phyloP scores from a whole-genome alignment of 1,284 basidiomycete genomes.

The Moesziomyces antarcticus region DNA sequence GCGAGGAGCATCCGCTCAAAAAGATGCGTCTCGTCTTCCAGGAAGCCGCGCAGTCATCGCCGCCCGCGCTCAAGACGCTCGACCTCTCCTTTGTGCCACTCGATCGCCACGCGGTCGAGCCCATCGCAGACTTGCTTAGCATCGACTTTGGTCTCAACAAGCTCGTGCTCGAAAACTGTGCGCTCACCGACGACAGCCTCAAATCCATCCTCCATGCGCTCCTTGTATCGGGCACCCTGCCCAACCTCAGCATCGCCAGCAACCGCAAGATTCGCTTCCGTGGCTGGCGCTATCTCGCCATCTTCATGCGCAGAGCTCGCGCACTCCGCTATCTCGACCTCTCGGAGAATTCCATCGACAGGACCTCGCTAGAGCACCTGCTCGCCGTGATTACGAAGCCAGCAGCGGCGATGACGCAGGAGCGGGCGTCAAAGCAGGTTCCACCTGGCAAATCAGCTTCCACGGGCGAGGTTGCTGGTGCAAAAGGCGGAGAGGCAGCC shows the following conservation, averaged over 20 bases:
- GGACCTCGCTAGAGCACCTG: conserved; percentile 78
- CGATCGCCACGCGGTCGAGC: conserved; percentile 54
- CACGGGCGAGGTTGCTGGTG: background rate
- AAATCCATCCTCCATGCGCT: conserved; percentile 92
- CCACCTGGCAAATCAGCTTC: conserved; percentile 2
- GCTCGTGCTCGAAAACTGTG: conserved; percentile 63
- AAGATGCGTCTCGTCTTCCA: conserved; percentile 62
- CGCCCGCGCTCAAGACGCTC: conserved; percentile 54
- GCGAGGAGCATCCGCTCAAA: conserved; percentile 64
- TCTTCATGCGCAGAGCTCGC: conserved; percentile 80
- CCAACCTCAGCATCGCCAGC: conserved; percentile 85
- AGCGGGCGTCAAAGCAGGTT: conserved; percentile 7
- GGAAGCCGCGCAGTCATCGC: conserved; percentile 41
- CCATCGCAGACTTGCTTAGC: conserved; percentile 64
- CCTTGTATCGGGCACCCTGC: conserved; percentile 83
- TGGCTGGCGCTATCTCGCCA: conserved; percentile 84
- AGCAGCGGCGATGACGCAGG: conserved; percentile 15
- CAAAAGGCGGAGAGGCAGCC: conserved; percentile 1
- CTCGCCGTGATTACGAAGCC: conserved; percentile 72
- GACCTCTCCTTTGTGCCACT: conserved; percentile 59
- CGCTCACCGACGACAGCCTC: conserved; percentile 72
- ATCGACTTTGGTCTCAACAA: conserved; percentile 63
- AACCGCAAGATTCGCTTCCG: conserved; percentile 82
- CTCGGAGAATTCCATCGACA: conserved; percentile 86
- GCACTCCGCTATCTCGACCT: conserved; percentile 85